Evolutionary conservation across 805 yeast species (phyloP), one percentile per base, ranked within the genome.

Genomic region (Candida maesae): DNA sequence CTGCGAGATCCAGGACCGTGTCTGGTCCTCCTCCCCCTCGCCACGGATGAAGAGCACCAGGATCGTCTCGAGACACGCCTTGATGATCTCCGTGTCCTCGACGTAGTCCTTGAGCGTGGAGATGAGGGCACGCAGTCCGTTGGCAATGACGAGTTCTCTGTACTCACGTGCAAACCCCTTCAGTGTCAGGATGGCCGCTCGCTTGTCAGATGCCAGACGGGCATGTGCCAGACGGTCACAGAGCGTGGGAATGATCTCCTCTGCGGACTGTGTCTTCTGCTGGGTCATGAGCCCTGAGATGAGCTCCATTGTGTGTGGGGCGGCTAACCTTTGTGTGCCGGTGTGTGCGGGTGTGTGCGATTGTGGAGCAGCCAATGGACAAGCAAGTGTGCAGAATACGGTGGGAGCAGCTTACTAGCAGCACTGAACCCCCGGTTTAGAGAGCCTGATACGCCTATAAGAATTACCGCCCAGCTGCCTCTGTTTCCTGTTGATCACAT

Each of bases 171-270:
- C 79, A 59, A 88, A 89, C 31, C 95, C 85, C 58, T 91, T 90
- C 47, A 93, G 68, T 0, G 95, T 91, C 27, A 91, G 70, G 4
- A 91, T 85, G 0, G 98, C 98, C 2, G 96, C 91, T 39, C 95
- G 68, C 47, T 97, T 71, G 63, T 93, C 99, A 21, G 84, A 79
- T 3, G 93, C 71, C 47, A 85, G 63, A 0, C 84, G 82, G 4
- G 97, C 81, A 64, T 93, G 88, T 33, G 80, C 77, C 41, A 91
- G 74, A 31, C 98, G 70, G 58, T 95, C 96, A 51, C 96, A 86
- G 33, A 93, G 69, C 5, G 93, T 87, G 6, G 91, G 79, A 45
- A 93, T 91, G 12, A 95, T 84, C 56, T 86, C 95, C 52, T 82
- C 87, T 4, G 80, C 91, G 8, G 78, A 66, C 55, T 70, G 81